Conservation (phyloP, 176 grass and related monocot genomes). For the Triticum timopheevii region DNA sequence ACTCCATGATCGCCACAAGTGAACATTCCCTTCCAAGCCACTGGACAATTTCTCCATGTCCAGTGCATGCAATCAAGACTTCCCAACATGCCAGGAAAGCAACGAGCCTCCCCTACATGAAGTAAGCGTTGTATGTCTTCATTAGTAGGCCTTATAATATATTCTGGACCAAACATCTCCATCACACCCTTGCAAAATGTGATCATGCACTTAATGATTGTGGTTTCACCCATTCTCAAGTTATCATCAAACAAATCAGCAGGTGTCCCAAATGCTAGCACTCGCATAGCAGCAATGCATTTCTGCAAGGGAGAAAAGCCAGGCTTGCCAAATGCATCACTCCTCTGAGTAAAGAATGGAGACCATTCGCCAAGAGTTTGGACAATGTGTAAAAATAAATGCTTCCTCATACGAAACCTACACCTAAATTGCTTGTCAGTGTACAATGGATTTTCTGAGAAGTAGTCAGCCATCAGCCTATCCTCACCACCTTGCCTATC, state of each 20-base stretch:
- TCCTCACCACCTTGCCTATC: neutral
- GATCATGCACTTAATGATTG: neutral
- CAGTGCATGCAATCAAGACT: conserved; percentile 14
- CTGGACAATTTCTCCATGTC: neutral
- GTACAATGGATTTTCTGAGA: neutral
- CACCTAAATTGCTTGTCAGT: neutral
- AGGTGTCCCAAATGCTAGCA: neutral
- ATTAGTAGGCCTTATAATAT: neutral
- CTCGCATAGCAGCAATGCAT: neutral
- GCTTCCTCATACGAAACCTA: neutral
- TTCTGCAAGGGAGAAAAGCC: neutral
- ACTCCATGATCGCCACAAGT: neutral
- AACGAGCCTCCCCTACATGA: neutral
- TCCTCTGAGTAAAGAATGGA: neutral
- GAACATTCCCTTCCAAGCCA: neutral
- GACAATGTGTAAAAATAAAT: neutral
- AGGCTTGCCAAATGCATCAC: conserved; percentile 5
- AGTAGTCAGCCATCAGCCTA: neutral
- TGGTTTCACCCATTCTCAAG: neutral
- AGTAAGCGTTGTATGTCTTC: neutral
- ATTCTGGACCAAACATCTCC: neutral
- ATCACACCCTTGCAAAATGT: neutral
- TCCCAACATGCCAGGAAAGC: neutral
- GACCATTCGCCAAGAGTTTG: neutral
- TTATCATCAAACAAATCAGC: neutral